These are phyloP conservation scores for Leccinum uliginosum DNA, from an alignment of 768 basidiomycete genomes.

Conservation along the genomic window DNA sequence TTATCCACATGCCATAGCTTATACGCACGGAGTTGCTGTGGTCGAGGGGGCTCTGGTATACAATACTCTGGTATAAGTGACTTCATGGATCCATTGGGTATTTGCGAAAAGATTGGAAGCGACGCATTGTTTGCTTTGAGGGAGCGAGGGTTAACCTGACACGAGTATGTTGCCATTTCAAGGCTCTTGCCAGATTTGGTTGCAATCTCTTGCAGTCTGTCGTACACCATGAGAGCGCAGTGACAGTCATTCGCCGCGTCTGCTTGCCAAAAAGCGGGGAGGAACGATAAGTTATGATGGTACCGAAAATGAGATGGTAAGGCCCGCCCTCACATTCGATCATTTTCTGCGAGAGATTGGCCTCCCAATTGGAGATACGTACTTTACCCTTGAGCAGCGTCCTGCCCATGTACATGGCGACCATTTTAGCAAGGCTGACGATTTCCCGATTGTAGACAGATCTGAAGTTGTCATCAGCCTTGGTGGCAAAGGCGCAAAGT, in stretches of 20 bases:
- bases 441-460: slow-evolving; percentile 33
- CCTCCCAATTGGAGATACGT: slow-evolving; percentile 47
- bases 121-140: not conserved
- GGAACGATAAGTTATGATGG: not conserved
- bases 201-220: slow-evolving; percentile 33
- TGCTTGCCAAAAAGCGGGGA: slow-evolving; percentile 10
- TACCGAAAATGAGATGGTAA: not conserved
- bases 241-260: slow-evolving; percentile 53
- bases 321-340: slow-evolving; percentile 30
- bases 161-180: slow-evolving; percentile 20
- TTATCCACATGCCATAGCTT: slow-evolving; percentile 38
- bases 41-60: slow-evolving; percentile 28
- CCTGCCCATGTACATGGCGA: slow-evolving; percentile 37
- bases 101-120: not conserved
- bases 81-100: not conserved
- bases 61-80: slow-evolving; percentile 19
- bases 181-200: slow-evolving; percentile 15
- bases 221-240: slow-evolving; percentile 42
- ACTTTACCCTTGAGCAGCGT: slow-evolving; percentile 42
- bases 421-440: slow-evolving; percentile 42
- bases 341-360: slow-evolving; percentile 33
- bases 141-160: slow-evolving; percentile 21
- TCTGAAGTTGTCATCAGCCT: slow-evolving; percentile 36
- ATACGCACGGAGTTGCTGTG: slow-evolving; percentile 42
- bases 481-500: slow-evolving; percentile 39